These are phyloP conservation scores for Saturnispora quitensis DNA, from an alignment of 805 yeast species.

Conservation along the genomic window DNA sequence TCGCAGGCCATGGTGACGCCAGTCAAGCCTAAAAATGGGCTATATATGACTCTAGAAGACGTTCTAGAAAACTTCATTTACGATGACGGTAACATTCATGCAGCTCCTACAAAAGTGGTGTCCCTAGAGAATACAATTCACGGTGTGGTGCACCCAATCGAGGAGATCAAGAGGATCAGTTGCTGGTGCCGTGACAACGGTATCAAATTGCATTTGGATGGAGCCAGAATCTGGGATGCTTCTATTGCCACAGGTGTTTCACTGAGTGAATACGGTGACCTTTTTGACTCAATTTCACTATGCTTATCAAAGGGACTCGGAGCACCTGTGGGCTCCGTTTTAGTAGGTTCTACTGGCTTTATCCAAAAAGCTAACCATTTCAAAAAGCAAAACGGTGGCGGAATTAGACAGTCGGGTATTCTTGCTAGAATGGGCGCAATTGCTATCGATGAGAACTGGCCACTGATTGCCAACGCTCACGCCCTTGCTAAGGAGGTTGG, in stretches of 20 bases:
- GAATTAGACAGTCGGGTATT: conserved; percentile 82
- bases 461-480: conserved; percentile 43
- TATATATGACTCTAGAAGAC: conserved; percentile 73
- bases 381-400: conserved; percentile 90
- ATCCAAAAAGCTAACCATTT: conserved; percentile 73
- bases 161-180: conserved; percentile 63
- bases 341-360: conserved; percentile 56
- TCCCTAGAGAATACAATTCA: conserved; percentile 84
- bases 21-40: conserved; percentile 66
- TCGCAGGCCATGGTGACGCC: conserved; percentile 91
- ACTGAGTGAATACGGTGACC: conserved; percentile 57
- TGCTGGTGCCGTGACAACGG: conserved; percentile 55
- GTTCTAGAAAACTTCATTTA: conserved; percentile 48
- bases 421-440: conserved; percentile 68
- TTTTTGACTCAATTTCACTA: conserved; percentile 82
- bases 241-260: conserved; percentile 61
- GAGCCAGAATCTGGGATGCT: conserved; percentile 92
- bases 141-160: conserved; percentile 73
- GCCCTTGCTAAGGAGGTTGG: conserved; percentile 41
- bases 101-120: conserved; percentile 79
- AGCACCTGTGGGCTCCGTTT: conserved; percentile 86
- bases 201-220: conserved; percentile 73
- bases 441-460: conserved; percentile 68
- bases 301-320: conserved; percentile 87
- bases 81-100: conserved; percentile 78